Percentiles rank a stretch among this genome's conserved stretches.
These are phyloP conservation scores for Lipomyces kockii DNA, from an alignment of 805 yeast species.

Conservation along the genomic window DNA sequence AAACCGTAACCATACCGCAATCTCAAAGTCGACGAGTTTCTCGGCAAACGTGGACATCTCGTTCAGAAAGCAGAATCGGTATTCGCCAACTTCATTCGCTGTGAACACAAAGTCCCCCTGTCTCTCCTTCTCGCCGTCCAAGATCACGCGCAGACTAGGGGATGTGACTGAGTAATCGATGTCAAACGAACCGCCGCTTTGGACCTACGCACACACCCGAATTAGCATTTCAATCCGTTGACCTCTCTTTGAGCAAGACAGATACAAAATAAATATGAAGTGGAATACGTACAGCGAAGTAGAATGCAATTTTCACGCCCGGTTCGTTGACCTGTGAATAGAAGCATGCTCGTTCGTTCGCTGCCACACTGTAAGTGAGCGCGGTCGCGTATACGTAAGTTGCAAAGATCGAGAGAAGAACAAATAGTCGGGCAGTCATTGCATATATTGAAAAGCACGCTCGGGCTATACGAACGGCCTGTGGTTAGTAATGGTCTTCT, in stretches of 20 bases:
- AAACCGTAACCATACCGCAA: conserved; percentile 50
- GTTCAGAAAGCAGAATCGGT: conserved; percentile 83
- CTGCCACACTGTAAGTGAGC: conserved; percentile 73
- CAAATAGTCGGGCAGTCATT: not conserved
- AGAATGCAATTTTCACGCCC: conserved; percentile 66
- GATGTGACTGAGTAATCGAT: conserved; percentile 65
- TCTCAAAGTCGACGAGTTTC: conserved; percentile 83
- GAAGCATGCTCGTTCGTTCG: conserved; percentile 74
- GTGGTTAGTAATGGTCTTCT: not conserved
- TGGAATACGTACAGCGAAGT: conserved; percentile 61
- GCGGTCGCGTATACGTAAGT: conserved; percentile 45
- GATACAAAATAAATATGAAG: not conserved
- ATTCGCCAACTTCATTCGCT: conserved; percentile 74
- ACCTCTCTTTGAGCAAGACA: not conserved
- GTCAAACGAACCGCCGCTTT: conserved; percentile 78
- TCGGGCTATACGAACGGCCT: not conserved
- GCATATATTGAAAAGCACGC: not conserved
- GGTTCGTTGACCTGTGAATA: conserved; percentile 68
- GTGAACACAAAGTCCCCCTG: conserved; percentile 80
- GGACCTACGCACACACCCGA: conserved; percentile 47
- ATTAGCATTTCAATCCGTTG: not conserved
- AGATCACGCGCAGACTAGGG: conserved; percentile 61
- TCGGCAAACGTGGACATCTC: conserved; percentile 81
- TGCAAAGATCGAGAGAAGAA: not conserved
- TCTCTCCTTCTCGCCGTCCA: conserved; percentile 62